Base-by-base conservation (phyloP, 129 eudicot species). In the Erigeron canadensis region DNA sequence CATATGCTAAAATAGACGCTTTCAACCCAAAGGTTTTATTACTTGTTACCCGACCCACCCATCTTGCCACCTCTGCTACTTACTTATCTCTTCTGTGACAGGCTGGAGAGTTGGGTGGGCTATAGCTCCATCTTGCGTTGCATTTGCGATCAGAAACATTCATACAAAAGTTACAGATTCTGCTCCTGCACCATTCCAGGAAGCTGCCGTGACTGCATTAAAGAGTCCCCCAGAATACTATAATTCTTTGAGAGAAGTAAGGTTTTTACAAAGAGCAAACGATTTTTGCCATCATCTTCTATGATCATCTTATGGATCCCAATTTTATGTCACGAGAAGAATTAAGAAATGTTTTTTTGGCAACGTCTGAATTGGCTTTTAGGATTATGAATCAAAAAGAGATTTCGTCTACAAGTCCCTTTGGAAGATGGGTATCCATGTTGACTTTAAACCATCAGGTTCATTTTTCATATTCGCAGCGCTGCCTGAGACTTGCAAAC, bases 71-170 rank as follows among this genome's bases (percentile, higher is more conserved):
- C 43, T 43, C 16, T 42, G 45, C 54, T 58, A 44, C 42, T 60
- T 46, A 61, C 61, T 37, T 17, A 18, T 47, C 19, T 70, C 23
- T 56, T 73, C 48, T 74, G 65, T 38, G 69, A 75, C 80, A 95
- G 99, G 99, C 37, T 95, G 99, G 99, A 90, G 99, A 70, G 76
- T 95, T 72, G 97, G 99, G 77, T 95, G 99, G 99, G 99, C 99
- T 18, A 84, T 95, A 63, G 97, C 91, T 9, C 91, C 99, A 18
- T 47, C 97, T 53, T 83, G 85, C 75, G 70, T 95, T 78, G 96
- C 96, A 53, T 80, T 80, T 56, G 96, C 99, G n/a, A 84, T 95
- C 59, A 72, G 86, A 75, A 95, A 90, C 83, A 88, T 90, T 79
- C 99, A 95, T 72, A 71, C 81, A 37, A 90, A 74, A 79, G 53